Conservation (phyloP, 176 grass and related monocot genomes). For the Olyra latifolia region DNA sequence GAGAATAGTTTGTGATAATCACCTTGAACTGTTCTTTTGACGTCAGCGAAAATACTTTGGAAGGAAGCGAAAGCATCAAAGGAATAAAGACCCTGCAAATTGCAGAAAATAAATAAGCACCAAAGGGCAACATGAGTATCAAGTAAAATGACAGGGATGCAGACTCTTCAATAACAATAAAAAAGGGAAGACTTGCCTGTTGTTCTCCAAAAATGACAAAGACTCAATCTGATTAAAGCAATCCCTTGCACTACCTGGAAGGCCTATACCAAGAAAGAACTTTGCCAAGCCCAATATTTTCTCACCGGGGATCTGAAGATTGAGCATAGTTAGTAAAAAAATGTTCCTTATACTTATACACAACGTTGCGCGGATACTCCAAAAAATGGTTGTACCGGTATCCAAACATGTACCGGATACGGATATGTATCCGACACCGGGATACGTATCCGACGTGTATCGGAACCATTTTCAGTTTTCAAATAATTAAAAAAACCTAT, state of each 20-base stretch:
- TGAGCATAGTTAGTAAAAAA: slow-evolving; percentile 21
- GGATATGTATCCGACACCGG: too few relatives aligned
- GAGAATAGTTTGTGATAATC: slow-evolving; percentile 29
- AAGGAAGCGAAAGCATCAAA: slow-evolving; percentile 88
- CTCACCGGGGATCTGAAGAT: slow-evolving; percentile 73
- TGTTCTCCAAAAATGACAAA: slow-evolving; percentile 77
- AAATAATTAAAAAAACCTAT: too few relatives aligned
- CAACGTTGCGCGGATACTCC: too few relatives aligned
- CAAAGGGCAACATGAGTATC: neutral
- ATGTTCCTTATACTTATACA: too few relatives aligned
- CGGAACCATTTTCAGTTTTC: too few relatives aligned
- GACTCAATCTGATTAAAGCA: slow-evolving; percentile 92
- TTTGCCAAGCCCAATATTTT: slow-evolving; percentile 87
- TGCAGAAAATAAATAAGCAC: slow-evolving; percentile 30
- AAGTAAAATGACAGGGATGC: neutral
- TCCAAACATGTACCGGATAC: too few relatives aligned
- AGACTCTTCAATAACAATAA: slow-evolving; percentile 9
- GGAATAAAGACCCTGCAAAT: slow-evolving; percentile 74
- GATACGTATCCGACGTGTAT: too few relatives aligned
- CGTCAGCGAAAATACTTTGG: slow-evolving; percentile 82
- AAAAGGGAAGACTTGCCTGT: slow-evolving; percentile 52
- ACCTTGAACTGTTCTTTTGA: slow-evolving; percentile 97
- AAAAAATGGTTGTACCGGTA: too few relatives aligned
- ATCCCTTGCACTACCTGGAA: slow-evolving; percentile 78
- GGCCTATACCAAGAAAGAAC: slow-evolving; percentile 88